These are phyloP conservation scores for Penicillium janthinellum DNA, from an alignment of 2,329 filamentous ascomycete species.

Conservation along the genomic window DNA sequence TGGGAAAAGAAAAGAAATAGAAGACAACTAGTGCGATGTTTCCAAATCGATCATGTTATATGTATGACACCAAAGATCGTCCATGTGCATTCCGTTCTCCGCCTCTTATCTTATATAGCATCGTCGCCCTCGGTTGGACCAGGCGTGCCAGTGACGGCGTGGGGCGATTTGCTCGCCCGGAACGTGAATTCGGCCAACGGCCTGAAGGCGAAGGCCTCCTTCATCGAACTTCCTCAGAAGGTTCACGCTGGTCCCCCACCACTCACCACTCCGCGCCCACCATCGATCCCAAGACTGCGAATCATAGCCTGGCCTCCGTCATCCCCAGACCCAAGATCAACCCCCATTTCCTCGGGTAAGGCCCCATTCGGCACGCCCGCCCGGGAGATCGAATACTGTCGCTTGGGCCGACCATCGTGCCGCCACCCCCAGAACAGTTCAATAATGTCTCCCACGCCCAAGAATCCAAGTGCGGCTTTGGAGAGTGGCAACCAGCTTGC, in stretches of 20 bases:
- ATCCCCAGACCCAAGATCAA: background rate
- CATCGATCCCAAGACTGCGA: background rate
- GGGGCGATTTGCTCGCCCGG: background rate
- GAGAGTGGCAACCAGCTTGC: background rate
- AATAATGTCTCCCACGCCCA: too few relatives aligned
- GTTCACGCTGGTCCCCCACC: background rate
- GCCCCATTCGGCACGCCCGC: slow-evolving; percentile 9
- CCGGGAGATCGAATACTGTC: slow-evolving; percentile 13
- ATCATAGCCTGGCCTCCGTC: background rate
- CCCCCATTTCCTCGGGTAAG: slow-evolving; percentile 14
- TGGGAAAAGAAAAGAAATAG: background rate
- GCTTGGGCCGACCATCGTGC: background rate
- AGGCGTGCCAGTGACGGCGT: background rate
- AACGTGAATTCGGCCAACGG: slow-evolving; percentile 10
- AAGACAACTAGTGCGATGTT: background rate
- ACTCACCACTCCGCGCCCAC: background rate
- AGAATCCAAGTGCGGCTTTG: background rate
- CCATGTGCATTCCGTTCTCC: background rate
- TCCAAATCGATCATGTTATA: background rate
- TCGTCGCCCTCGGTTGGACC: background rate
- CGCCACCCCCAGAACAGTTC: background rate
- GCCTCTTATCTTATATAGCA: background rate
- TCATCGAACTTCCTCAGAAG: background rate
- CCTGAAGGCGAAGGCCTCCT: background rate
- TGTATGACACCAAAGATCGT: background rate